Percentiles rank a stretch among this genome's conserved stretches.
phyloP scores from a whole-genome alignment of 495 filamentous ascomycete species.

The Penicillium dipodomyicola region DNA sequence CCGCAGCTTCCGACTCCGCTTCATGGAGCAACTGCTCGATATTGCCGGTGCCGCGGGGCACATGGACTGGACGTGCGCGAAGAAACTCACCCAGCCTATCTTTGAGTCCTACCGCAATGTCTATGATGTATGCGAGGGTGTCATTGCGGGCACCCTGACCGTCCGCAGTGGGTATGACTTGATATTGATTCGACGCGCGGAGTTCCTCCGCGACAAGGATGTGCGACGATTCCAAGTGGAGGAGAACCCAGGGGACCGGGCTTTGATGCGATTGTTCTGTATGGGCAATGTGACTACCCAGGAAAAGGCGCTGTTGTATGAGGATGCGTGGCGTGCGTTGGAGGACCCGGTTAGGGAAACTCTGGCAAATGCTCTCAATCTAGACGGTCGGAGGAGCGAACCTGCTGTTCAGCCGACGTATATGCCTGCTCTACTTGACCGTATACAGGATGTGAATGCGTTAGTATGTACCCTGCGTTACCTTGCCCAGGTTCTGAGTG shows the following conservation, averaged over 20 bases:
- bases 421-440: constrained; percentile 30
- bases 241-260: constrained; percentile 24
- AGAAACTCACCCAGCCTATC: constrained; percentile 33
- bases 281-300: constrained; percentile 33
- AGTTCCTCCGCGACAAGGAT: constrained; percentile 18
- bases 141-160: constrained; percentile 21
- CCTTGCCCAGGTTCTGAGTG: constrained; percentile 19
- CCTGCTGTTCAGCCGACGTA: constrained; percentile 40
- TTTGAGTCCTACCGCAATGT: constrained; percentile 33
- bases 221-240: constrained; percentile 28
- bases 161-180: constrained; percentile 35
- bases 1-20: constrained; percentile 34
- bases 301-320: constrained; percentile 31
- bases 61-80: constrained; percentile 36
- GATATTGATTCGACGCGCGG: constrained; percentile 26
- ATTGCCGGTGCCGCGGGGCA: constrained; percentile 40
- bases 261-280: constrained; percentile 33
- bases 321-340: constrained; percentile 24
- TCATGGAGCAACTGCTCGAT: constrained; percentile 39
- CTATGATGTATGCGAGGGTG: constrained; percentile 27
- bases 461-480: constrained; percentile 12
- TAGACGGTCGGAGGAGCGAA: constrained; percentile 27
- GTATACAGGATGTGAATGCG: constrained; percentile 2
- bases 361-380: constrained; percentile 28
- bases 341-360: constrained; percentile 18